A percentile compares a stretch with the other conserved stretches of the same genome.
These are phyloP conservation scores for Aspergillus steynii DNA, from an alignment of 495 filamentous ascomycete species.

Conservation along the genomic window DNA sequence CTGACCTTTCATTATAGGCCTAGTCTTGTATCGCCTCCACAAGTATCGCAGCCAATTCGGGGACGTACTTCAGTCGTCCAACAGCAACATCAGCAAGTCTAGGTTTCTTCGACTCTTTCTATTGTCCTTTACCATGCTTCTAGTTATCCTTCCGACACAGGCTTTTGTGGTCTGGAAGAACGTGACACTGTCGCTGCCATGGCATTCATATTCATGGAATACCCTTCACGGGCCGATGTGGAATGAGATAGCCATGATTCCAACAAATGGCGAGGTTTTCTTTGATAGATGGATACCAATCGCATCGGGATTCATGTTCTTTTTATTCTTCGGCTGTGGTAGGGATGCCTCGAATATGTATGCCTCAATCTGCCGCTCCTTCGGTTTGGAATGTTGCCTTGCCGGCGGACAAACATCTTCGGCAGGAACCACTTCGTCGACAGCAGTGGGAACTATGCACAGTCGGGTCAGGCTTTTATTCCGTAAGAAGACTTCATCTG, in stretches of 20 bases:
- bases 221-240: conserved; percentile 57
- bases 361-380: conserved; percentile 38
- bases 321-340: conserved; percentile 81
- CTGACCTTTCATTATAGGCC: conserved; percentile 36
- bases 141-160: conserved; percentile 64
- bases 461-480: conserved; percentile 32
- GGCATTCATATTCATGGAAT: conserved; percentile 54
- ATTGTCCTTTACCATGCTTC: conserved; percentile 66
- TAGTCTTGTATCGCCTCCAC: conserved; percentile 67
- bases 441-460: conserved; percentile 19
- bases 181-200: conserved; percentile 37
- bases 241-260: conserved; percentile 61
- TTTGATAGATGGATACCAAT: conserved; percentile 71
- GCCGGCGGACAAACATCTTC: conserved; percentile 13
- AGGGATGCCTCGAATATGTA: conserved; percentile 76
- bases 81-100: conserved; percentile 60
- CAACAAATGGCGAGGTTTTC: conserved; percentile 52
- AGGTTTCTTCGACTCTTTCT: conserved; percentile 78
- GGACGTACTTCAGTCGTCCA: conserved; percentile 55
- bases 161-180: conserved; percentile 61
- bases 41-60: conserved; percentile 65
- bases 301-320: conserved; percentile 58
- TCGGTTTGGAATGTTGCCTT: conserved; percentile 33
- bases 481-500: conserved; percentile 18
- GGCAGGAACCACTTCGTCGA: conserved; percentile 14